Evolutionary conservation across 306 rosid genomes (phyloP).

Genomic region (Dryas drummondii): DNA sequence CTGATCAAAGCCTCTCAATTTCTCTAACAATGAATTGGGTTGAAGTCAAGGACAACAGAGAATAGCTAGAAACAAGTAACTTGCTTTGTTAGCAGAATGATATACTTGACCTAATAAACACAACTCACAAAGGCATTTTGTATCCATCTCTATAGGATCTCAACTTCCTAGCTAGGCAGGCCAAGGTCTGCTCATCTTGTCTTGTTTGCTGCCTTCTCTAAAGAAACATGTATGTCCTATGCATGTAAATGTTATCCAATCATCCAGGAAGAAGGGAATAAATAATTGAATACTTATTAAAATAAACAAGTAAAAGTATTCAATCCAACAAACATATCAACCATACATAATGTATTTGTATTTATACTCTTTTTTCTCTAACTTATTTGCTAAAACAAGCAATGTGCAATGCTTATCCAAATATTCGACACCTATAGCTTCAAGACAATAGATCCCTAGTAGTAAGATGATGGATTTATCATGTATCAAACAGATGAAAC

Average conservation of each 20-base stretch:
- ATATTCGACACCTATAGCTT: not conserved
- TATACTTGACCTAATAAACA: not conserved
- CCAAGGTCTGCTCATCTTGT: conserved; percentile 15
- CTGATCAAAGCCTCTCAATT: not conserved
- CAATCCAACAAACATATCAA: not conserved
- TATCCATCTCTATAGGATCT: not conserved
- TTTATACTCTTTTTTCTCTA: not conserved
- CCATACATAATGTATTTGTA: not conserved
- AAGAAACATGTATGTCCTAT: conserved; percentile 4
- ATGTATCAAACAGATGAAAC: not conserved
- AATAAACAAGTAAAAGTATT: not conserved
- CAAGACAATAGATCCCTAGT: not conserved
- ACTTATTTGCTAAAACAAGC: not conserved
- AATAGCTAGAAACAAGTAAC: not conserved
- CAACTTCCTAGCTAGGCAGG: not conserved
- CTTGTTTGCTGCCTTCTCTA: conserved; percentile 9
- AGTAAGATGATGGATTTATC: not conserved
- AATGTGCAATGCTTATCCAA: not conserved
- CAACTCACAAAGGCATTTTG: not conserved
- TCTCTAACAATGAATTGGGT: not conserved
- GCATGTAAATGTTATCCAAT: not conserved
- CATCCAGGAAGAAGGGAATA: not conserved
- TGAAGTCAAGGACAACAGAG: not conserved
- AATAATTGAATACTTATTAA: not conserved
- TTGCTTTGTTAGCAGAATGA: not conserved